Conservation (phyloP, 345 rosid genomes). For the Salix suchowensis region DNA sequence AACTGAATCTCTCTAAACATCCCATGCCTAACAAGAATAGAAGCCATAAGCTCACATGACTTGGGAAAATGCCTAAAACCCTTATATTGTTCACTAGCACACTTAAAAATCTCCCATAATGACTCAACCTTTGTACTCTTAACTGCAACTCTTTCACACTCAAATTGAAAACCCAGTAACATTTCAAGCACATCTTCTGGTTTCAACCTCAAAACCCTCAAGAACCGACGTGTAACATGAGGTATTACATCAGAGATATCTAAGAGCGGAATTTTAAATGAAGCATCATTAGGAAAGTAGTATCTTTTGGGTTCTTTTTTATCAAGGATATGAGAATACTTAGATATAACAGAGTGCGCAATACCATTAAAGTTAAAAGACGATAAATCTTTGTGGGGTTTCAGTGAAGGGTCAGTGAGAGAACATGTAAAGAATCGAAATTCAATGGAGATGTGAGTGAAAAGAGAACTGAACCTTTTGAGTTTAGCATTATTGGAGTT, state of each 20-base stretch:
- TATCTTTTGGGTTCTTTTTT: conserved; percentile 5
- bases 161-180: conserved; percentile 41
- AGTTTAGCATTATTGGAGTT: conserved; percentile 20
- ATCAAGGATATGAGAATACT: conserved; percentile 19
- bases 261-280: conserved; percentile 47
- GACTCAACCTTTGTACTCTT: conserved; percentile 44
- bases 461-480: conserved; percentile 25
- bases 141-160: conserved; percentile 33
- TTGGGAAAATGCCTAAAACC: conserved; percentile 54
- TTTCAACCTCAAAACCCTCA: conserved; percentile 38
- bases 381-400: conserved; percentile 29
- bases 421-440: conserved; percentile 10
- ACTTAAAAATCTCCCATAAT: conserved; percentile 62
- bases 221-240: conserved; percentile 45
- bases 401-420: conserved; percentile 11
- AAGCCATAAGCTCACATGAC: conserved; percentile 56
- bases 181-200: conserved; percentile 63
- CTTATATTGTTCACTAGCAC: conserved; percentile 34
- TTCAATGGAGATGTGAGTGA: conserved; percentile 17
- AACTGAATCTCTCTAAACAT: conserved; percentile 59
- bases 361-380: conserved; percentile 24
- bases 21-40: conserved; percentile 43
- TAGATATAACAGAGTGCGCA: conserved; percentile 28
- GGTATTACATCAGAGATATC: conserved; percentile 59
- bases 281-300: conserved; percentile 24